A percentile compares a stretch with the other conserved stretches of the same genome.
Conservation (phyloP, 2,329 filamentous ascomycete species). For the Colletotrichum sp. region DNA sequence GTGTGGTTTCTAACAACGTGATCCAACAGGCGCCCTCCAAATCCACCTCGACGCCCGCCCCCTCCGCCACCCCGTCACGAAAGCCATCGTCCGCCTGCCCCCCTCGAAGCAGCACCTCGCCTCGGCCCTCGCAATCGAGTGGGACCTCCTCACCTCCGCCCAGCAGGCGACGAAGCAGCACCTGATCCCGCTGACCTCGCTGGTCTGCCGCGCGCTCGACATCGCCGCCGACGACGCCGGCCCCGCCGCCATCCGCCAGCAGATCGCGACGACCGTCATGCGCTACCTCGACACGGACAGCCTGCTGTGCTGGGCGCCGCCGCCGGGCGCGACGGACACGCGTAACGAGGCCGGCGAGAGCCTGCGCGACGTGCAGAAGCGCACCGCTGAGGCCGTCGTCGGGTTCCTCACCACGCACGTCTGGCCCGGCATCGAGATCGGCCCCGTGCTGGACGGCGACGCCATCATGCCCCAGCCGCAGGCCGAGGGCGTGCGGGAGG, state of each 20-base stretch:
- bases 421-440: constrained; percentile 83
- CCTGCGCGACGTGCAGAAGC: constrained; percentile 75
- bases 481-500: constrained; percentile 73
- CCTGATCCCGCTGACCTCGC: constrained; percentile 87
- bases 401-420: constrained; percentile 73
- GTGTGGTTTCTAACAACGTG: not conserved
- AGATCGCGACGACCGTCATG: constrained; percentile 73
- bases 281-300: constrained; percentile 92
- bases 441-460: constrained; percentile 78
- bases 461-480: constrained; percentile 80
- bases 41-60: constrained; percentile 80
- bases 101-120: constrained; percentile 80
- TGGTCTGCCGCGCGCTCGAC: constrained; percentile 83
- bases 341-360: constrained; percentile 57
- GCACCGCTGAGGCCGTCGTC: constrained; percentile 73
- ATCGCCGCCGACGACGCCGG: constrained; percentile 71
- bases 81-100: constrained; percentile 75
- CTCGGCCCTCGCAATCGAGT: constrained; percentile 86
- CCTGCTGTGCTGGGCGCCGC: constrained; percentile 83
- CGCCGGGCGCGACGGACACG: constrained; percentile 52
- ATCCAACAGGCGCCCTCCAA: constrained; percentile 47
- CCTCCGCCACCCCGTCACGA: constrained; percentile 77
- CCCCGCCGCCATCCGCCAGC: constrained; percentile 60
- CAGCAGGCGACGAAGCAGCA: constrained; percentile 87
- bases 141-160: constrained; percentile 83